Conservation (phyloP, 139 green algal genomes). For the Trebouxia sp. region DNA sequence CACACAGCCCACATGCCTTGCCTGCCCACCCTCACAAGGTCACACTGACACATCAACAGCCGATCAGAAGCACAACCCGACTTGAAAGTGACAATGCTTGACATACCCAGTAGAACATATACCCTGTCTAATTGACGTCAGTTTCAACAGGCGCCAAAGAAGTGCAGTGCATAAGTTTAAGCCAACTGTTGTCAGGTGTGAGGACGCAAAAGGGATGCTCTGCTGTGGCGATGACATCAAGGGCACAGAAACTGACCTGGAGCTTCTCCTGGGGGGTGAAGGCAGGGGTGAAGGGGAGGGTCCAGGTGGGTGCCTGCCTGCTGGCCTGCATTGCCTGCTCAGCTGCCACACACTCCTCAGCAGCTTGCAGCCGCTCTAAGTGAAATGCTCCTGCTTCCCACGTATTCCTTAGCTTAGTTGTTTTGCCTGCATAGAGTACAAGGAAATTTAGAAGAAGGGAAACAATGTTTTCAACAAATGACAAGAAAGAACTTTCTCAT, state of each 20-base stretch:
- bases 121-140: too few relatives aligned
- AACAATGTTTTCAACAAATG: too few relatives aligned
- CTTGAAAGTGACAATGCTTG: too few relatives aligned
- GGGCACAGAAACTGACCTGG: background rate
- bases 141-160: background rate
- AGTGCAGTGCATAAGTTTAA: background rate
- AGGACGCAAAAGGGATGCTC: background rate
- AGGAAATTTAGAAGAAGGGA: background rate
- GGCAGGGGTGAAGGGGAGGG: constrained; percentile 75
- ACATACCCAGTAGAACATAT: too few relatives aligned
- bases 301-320: constrained; percentile 75
- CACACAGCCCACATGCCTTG: too few relatives aligned
- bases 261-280: constrained; percentile 77
- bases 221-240: background rate
- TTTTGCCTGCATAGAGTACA: constrained; percentile 33
- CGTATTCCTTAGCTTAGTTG: constrained; percentile 70
- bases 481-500: too few relatives aligned
- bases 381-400: constrained; percentile 96
- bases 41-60: too few relatives aligned
- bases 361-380: constrained; percentile 82
- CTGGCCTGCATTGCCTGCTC: constrained; percentile 70
- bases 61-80: too few relatives aligned
- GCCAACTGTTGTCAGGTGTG: background rate
- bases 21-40: too few relatives aligned
- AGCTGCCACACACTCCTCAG: constrained; percentile 78